Evolutionary conservation across 208 protist genomes (phyloP).

Genomic region (Polymyxa betae): DNA sequence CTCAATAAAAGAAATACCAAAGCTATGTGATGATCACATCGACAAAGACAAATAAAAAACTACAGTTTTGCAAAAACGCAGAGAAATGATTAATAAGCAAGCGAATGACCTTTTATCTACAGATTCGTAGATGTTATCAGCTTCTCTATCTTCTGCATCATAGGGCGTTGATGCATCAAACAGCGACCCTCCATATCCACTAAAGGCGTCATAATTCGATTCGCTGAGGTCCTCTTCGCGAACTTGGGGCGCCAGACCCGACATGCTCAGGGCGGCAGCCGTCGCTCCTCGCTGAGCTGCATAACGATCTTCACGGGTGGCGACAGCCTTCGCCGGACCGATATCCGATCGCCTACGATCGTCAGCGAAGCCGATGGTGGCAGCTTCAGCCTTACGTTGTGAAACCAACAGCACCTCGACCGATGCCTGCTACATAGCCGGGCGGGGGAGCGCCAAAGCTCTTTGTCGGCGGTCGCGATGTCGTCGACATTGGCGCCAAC

Average conservation of each 20-base stretch:
- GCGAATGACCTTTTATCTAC: conserved; percentile 69
- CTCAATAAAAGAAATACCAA: no score
- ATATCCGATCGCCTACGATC: conserved; percentile 77
- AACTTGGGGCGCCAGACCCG: conserved; percentile 51
- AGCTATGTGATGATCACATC: no score
- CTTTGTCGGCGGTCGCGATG: neutral
- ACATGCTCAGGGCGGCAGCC: neutral
- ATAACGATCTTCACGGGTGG: conserved; percentile 2
- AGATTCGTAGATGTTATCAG: conserved; percentile 74
- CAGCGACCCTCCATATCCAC: conserved; percentile 70
- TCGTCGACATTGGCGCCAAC: neutral
- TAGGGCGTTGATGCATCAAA: conserved; percentile 68
- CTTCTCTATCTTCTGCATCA: conserved; percentile 84
- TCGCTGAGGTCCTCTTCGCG: conserved; percentile 68
- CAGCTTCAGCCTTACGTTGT: conserved; percentile 71
- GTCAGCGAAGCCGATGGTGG: neutral
- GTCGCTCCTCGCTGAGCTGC: conserved; percentile 7
- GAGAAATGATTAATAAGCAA: no score
- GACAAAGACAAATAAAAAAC: no score
- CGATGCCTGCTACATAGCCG: conserved; percentile 82
- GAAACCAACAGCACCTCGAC: conserved; percentile 82
- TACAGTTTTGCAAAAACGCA: no score
- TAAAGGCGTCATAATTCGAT: conserved; percentile 77
- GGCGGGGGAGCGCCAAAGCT: conserved; percentile 66
- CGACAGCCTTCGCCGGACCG: conserved; percentile 71